Evolutionary conservation across 768 basidiomycete species (phyloP).

Genomic region (Asterophora lycoperdoides): DNA sequence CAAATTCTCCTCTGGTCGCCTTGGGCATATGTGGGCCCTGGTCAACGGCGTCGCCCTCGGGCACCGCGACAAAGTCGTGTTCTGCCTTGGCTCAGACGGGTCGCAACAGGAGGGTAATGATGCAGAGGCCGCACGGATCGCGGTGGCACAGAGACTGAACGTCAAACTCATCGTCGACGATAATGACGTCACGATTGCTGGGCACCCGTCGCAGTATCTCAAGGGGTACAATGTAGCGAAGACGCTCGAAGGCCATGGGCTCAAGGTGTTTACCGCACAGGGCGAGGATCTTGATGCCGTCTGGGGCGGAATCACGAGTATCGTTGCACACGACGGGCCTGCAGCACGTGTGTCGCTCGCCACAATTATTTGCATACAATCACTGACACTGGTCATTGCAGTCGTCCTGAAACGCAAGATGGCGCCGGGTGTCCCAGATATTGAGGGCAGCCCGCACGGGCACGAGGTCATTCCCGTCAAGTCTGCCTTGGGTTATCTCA

Average conservation of each 20-base stretch:
- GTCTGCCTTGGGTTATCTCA: conserved; percentile 71
- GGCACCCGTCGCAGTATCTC: conserved; percentile 83
- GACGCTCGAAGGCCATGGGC: conserved; percentile 78
- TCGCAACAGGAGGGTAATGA: conserved; percentile 92
- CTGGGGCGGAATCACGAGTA: conserved; percentile 58
- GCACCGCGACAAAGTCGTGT: conserved; percentile 70
- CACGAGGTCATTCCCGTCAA: conserved; percentile 87
- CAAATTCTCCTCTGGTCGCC: conserved; percentile 90
- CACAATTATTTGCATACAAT: not conserved
- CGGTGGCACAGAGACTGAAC: conserved; percentile 78
- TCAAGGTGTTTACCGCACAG: conserved; percentile 67
- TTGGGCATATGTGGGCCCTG: conserved; percentile 86
- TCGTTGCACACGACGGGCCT: conserved; percentile 65
- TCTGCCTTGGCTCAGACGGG: conserved; percentile 85
- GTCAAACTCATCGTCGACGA: conserved; percentile 87
- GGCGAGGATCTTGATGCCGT: conserved; percentile 80
- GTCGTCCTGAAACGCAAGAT: conserved; percentile 68
- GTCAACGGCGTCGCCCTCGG: conserved; percentile 85
- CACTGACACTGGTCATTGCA: conserved; percentile 19
- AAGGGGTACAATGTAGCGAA: conserved; percentile 68
- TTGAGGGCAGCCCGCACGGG: conserved; percentile 75
- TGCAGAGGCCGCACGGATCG: conserved; percentile 83
- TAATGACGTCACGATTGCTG: conserved; percentile 91
- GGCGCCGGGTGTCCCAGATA: conserved; percentile 67
- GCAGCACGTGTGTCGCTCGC: conserved; percentile 53